Base-by-base conservation (phyloP, 768 basidiomycete species). In the Rhodosporidiobolus sp. region DNA sequence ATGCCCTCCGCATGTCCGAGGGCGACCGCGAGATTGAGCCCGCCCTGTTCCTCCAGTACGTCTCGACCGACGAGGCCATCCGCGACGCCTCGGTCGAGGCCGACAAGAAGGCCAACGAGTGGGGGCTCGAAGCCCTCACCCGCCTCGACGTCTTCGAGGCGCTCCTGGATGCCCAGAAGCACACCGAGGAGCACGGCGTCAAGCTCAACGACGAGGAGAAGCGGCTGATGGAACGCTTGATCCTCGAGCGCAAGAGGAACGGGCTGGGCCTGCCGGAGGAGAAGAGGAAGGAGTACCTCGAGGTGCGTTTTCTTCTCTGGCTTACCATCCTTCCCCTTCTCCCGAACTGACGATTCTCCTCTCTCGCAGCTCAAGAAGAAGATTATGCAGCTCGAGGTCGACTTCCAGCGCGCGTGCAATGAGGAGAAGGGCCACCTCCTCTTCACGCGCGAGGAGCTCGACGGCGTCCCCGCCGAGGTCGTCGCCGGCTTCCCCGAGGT, bases 371-470 rank as follows among this genome's bases (percentile, higher is more conserved):
- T 91, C 60, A 88, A 90, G 84, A 93, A 93, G 79, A 87, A 90
- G 74, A 83, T 93, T 2, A 89, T 89, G 16, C 86, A 88, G 77
- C 84, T 85, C 35, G 90, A 87, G 79, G 82, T 91, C n/a, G 88
- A 90, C 78, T 93, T 93, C 77, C 64, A 90, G 88, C 90, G 89
- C 88, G 91, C 92, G 82, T 91, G 89, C 82, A 92, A 92, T 77
- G 91, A 94, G 80, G 92, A 94, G 79, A 87, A 89, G 55, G 90
- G 89, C 73, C 67, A 83, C 73, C 28, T 77, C 30, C 61, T 72
- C 48, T 73, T 79, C 65, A 74, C 77, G 24, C 34, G 8, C 16
- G 69, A 77, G 73, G 89, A 92, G 78, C 85, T 94, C 54, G 87
- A 88, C 64, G 92, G 92, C 43, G 88, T 94, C 32, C 90, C 91